Evolutionary conservation across 192 early-diverging fungal species (phyloP).

Genomic region (Backusella parvicylindrica): DNA sequence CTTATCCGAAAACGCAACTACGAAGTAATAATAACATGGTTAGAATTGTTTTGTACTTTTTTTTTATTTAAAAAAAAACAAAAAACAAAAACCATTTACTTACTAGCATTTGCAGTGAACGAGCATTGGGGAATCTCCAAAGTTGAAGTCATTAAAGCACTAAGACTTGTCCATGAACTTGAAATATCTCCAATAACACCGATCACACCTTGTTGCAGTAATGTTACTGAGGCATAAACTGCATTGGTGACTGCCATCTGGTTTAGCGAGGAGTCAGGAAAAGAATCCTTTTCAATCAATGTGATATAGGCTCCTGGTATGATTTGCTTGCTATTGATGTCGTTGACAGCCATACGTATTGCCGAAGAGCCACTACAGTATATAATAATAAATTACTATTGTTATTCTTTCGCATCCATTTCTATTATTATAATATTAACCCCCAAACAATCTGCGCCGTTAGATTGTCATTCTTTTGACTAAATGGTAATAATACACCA

Average conservation of each 20-base stretch:
- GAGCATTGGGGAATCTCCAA: conserved; percentile 50
- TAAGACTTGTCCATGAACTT: conserved; percentile 43
- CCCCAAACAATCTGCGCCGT: conserved; percentile 36
- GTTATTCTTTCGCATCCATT: not conserved
- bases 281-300: conserved; percentile 47
- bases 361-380: conserved; percentile 45
- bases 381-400: not conserved
- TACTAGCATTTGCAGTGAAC: conserved; percentile 47
- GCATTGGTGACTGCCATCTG: conserved; percentile 45
- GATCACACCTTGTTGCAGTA: conserved; percentile 47
- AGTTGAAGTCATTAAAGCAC: conserved; percentile 43
- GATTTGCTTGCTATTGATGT: conserved; percentile 41
- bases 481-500: conserved; percentile 32
- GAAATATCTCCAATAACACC: conserved; percentile 52
- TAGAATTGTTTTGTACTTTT: not conserved
- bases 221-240: conserved; percentile 44
- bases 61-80: not conserved
- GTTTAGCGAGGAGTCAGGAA: conserved; percentile 36
- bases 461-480: conserved; percentile 25
- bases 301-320: conserved; percentile 49
- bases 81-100: not conserved
- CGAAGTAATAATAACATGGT: not conserved
- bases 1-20: conserved; percentile 46
- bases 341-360: conserved; percentile 45
- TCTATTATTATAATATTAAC: conserved; percentile 7